Evolutionary conservation across 257 asterid genomes (phyloP).

Genomic region (Solanum neorickii): DNA sequence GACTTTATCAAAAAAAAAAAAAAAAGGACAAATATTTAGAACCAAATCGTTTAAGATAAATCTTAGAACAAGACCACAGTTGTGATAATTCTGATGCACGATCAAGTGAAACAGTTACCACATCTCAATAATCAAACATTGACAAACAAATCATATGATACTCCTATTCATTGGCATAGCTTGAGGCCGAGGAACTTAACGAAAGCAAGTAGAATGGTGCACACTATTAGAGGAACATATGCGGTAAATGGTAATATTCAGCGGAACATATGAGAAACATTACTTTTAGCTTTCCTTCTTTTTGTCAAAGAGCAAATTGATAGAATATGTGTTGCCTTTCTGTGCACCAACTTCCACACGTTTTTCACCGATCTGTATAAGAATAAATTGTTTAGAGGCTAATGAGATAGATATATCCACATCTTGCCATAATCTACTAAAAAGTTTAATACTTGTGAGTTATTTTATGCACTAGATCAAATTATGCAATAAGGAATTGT

Average conservation of each 20-base stretch:
- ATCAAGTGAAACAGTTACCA: neutral
- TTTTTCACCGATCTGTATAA: conserved; percentile 63
- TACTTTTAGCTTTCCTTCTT: conserved; percentile 30
- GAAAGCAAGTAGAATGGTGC: neutral
- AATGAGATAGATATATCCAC: neutral
- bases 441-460: neutral
- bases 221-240: neutral
- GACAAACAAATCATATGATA: neutral
- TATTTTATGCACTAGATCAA: neutral
- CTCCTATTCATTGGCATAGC: neutral
- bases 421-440: neutral
- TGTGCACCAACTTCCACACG: conserved; percentile 70
- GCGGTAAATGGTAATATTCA: neutral
- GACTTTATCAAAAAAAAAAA: neutral
- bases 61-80: neutral
- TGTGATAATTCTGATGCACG: neutral
- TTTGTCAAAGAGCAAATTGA: conserved; percentile 64
- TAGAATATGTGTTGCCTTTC: conserved; percentile 71
- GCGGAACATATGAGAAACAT: neutral
- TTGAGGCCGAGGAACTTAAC: neutral
- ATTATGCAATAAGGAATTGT: neutral
- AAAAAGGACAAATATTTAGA: neutral
- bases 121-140: neutral
- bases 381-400: neutral
- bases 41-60: neutral